Conservation (phyloP, 2,329 filamentous ascomycete genomes). For the Aspergillus intermedius region DNA sequence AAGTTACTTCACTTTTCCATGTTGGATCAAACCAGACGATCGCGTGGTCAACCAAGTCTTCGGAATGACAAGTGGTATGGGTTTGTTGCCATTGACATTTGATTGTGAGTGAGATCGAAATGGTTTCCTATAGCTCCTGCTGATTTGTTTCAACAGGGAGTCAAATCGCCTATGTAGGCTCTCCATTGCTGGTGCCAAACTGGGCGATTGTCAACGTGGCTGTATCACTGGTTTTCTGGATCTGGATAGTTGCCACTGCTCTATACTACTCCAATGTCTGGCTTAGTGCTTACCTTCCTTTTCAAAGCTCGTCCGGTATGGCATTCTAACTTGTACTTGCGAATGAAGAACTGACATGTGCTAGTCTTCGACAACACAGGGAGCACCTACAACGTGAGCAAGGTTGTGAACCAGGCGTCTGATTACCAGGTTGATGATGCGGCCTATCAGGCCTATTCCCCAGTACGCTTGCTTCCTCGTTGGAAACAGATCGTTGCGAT, state of each 20-base stretch:
- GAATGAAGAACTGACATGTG: too few relatives aligned
- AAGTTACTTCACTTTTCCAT: conserved; percentile 40
- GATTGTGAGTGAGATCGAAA: conserved; percentile 5
- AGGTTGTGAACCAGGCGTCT: conserved; percentile 48
- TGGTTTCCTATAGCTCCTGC: not conserved
- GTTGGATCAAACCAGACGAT: conserved; percentile 42
- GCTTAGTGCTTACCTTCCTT: conserved; percentile 14
- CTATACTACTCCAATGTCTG: conserved; percentile 11
- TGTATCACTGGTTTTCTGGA: not conserved
- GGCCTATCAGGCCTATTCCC: conserved; percentile 59
- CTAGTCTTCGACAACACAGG: conserved; percentile 63
- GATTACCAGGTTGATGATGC: conserved; percentile 56
- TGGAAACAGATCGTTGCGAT: conserved; percentile 1
- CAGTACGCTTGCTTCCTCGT: conserved; percentile 45
- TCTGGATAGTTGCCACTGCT: not conserved
- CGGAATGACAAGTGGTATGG: conserved; percentile 14
- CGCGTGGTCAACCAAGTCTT: conserved; percentile 39
- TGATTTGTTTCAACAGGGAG: not conserved
- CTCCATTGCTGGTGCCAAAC: not conserved
- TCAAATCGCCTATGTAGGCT: not conserved
- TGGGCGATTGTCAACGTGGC: not conserved
- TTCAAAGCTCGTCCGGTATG: conserved; percentile 20
- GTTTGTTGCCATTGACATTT: conserved; percentile 13
- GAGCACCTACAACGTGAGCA: conserved; percentile 54
- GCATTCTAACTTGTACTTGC: not conserved